phyloP scores from a whole-genome alignment of 768 basidiomycete genomes.

The Leccinum broughii region DNA sequence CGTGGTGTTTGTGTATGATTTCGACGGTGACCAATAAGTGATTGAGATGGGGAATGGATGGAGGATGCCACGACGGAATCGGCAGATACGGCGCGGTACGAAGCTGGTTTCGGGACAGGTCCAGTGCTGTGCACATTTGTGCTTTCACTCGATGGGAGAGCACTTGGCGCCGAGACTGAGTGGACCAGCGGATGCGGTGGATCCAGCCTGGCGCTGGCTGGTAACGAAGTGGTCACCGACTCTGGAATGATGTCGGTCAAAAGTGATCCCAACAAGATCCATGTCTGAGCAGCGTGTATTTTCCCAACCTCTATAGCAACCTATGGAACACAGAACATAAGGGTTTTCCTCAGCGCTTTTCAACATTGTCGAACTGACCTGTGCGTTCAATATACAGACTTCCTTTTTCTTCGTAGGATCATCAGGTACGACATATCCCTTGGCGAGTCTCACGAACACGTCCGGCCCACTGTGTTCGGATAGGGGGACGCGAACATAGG shows the following conservation, averaged over 20 bases:
- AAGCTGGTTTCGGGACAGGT: conserved; percentile 22
- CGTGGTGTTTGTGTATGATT: conserved; percentile 12
- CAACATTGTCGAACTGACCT: conserved; percentile 34
- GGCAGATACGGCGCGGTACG: conserved; percentile 27
- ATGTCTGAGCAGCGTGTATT: conserved; percentile 58
- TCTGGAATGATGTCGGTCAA: conserved; percentile 50
- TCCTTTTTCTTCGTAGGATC: conserved; percentile 38
- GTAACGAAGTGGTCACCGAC: conserved; percentile 29
- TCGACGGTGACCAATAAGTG: conserved; percentile 16
- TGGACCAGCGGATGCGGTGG: conserved; percentile 34
- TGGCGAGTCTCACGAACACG: conserved; percentile 60
- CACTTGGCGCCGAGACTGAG: conserved; percentile 44
- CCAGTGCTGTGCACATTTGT: conserved; percentile 8
- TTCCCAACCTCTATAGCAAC: conserved; percentile 61
- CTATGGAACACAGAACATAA: conserved; percentile 31
- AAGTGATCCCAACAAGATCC: conserved; percentile 63
- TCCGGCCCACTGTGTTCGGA: conserved; percentile 32
- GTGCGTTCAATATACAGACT: conserved; percentile 62
- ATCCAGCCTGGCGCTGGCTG: conserved; percentile 15
- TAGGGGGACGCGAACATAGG: conserved; percentile 32
- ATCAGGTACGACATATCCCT: conserved; percentile 51
- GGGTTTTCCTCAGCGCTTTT: background rate
- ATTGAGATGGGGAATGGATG: conserved; percentile 26
- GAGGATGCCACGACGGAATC: conserved; percentile 23
- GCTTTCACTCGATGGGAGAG: conserved; percentile 32